These are phyloP conservation scores for Rauvolfia tetraphylla DNA, from an alignment of 257 asterid genomes.

Conservation along the genomic window DNA sequence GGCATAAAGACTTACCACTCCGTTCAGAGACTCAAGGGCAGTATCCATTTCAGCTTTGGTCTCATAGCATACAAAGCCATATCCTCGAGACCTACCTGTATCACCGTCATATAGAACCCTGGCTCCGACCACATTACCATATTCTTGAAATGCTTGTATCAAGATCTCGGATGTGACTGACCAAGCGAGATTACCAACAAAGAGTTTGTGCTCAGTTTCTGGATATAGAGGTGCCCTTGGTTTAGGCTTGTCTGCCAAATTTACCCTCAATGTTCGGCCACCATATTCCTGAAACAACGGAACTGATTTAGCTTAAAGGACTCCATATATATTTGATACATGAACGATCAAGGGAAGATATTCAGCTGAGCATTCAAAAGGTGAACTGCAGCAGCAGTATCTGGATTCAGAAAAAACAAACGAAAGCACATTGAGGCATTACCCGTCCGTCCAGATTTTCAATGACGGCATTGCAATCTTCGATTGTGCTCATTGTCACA, in stretches of 20 bases:
- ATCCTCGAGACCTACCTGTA: slow-evolving; percentile 84
- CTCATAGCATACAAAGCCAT: slow-evolving; percentile 72
- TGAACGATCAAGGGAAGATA: background rate
- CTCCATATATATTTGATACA: background rate
- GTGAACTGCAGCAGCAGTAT: background rate
- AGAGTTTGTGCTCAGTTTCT: slow-evolving; percentile 80
- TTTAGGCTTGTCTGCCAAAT: slow-evolving; percentile 81
- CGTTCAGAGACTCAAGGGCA: slow-evolving; percentile 71
- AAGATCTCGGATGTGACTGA: slow-evolving; percentile 62
- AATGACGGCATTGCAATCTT: slow-evolving; percentile 70
- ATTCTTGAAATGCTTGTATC: slow-evolving; percentile 56
- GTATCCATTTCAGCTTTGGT: slow-evolving; percentile 64
- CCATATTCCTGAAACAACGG: slow-evolving; percentile 57
- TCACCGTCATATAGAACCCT: slow-evolving; percentile 80
- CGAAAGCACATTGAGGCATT: slow-evolving; percentile 15
- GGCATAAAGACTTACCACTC: slow-evolving; percentile 48
- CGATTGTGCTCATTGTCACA: slow-evolving; percentile 85
- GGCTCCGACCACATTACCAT: slow-evolving; percentile 70
- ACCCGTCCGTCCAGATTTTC: slow-evolving; percentile 81
- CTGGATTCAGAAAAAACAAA: background rate
- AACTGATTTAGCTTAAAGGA: background rate
- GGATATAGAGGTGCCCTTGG: slow-evolving; percentile 83
- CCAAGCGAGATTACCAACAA: slow-evolving; percentile 84
- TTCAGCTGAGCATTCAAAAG: background rate
- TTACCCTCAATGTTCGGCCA: slow-evolving; percentile 90